Evolutionary conservation across 495 filamentous ascomycete species (phyloP).

Genomic region (Xylona heveae): DNA sequence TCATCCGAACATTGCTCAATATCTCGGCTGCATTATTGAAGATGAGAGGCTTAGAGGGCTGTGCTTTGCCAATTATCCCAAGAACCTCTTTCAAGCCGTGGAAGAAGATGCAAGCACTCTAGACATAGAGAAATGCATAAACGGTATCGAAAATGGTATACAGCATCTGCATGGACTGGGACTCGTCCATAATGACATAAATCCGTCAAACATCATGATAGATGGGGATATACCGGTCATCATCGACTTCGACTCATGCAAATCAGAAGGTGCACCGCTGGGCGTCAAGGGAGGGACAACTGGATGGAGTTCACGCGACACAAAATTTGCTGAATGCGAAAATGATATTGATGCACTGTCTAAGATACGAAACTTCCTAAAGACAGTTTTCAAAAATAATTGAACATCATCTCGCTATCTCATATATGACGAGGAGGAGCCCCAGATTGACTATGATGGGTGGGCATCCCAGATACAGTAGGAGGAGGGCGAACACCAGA

Average conservation of each 20-base stretch:
- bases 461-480: too few relatives aligned
- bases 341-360: too few relatives aligned
- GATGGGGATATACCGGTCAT: slow-evolving; percentile 14
- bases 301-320: too few relatives aligned
- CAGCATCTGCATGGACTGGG: slow-evolving; percentile 12
- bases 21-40: not conserved
- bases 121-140: not conserved
- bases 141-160: slow-evolving; percentile 10
- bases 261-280: slow-evolving; percentile 27
- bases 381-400: too few relatives aligned
- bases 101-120: not conserved
- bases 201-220: slow-evolving; percentile 16
- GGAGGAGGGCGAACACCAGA: too few relatives aligned
- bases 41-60: slow-evolving; percentile 7
- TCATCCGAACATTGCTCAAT: not conserved
- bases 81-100: slow-evolving; percentile 5
- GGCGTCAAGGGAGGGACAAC: too few relatives aligned
- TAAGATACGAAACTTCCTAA: too few relatives aligned
- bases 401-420: too few relatives aligned
- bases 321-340: too few relatives aligned
- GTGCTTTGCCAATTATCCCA: slow-evolving; percentile 8
- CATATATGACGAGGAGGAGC: too few relatives aligned
- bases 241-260: slow-evolving; percentile 22
- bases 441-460: too few relatives aligned
- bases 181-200: slow-evolving; percentile 13